Conservation (phyloP, 306 rosid genomes). For the Inga leiocalycina region DNA sequence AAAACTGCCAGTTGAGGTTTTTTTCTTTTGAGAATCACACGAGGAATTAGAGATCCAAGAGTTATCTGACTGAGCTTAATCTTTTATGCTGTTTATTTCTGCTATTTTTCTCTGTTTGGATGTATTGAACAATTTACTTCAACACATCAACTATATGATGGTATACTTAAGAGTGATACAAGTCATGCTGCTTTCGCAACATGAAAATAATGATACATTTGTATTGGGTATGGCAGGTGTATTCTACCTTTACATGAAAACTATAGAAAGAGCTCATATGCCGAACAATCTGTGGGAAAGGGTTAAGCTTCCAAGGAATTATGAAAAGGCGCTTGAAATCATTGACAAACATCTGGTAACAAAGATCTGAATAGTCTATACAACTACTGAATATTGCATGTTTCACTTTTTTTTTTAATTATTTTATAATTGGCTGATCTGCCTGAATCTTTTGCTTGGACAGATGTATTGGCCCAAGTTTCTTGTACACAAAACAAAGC, state of each 20-base stretch:
- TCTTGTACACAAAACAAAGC: slow-evolving; percentile 88
- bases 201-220: slow-evolving; percentile 24
- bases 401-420: slow-evolving; percentile 6
- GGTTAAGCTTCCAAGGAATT: slow-evolving; percentile 88
- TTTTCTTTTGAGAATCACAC: neutral
- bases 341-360: slow-evolving; percentile 88
- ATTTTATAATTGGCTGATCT: slow-evolving; percentile 16
- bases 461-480: slow-evolving; percentile 97
- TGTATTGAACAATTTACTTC: slow-evolving; percentile 15
- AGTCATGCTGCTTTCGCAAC: neutral
- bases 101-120: neutral
- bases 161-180: neutral
- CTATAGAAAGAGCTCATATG: slow-evolving; percentile 95
- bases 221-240: slow-evolving; percentile 59
- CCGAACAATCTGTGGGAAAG: slow-evolving; percentile 92
- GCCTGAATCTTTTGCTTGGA: slow-evolving; percentile 23
- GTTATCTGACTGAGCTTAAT: neutral
- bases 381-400: neutral
- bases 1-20: neutral
- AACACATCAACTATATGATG: neutral
- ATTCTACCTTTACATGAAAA: slow-evolving; percentile 92
- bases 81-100: neutral
- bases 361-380: neutral
- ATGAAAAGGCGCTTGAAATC: slow-evolving; percentile 82
- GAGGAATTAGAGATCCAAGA: neutral